A percentile compares a stretch with the other conserved stretches of the same genome.
phyloP scores from a whole-genome alignment of 1,139 yeast genomes.

The Hemisphaericaspora subhashii region DNA sequence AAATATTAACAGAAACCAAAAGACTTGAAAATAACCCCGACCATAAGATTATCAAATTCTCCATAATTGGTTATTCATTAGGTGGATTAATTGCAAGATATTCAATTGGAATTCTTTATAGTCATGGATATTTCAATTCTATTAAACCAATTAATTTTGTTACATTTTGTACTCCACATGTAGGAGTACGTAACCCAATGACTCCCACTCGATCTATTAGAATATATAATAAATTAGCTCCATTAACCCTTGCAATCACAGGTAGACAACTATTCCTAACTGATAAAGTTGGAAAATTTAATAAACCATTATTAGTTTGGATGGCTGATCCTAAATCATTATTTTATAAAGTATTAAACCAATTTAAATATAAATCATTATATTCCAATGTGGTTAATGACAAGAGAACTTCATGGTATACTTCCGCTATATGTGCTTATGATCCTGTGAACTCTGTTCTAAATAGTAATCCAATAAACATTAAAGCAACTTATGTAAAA shows the following conservation, averaged over 20 bases:
- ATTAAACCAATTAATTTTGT: slow-evolving; percentile 60
- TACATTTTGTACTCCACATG: slow-evolving; percentile 81
- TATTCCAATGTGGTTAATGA: slow-evolving; percentile 81
- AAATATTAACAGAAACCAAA: slow-evolving; percentile 51
- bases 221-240: slow-evolving; percentile 60
- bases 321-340: slow-evolving; percentile 65
- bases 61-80: slow-evolving; percentile 77
- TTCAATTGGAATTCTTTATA: slow-evolving; percentile 68
- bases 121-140: slow-evolving; percentile 51
- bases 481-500: slow-evolving; percentile 44
- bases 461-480: slow-evolving; percentile 38
- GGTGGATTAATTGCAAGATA: slow-evolving; percentile 82
- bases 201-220: slow-evolving; percentile 21
- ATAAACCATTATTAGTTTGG: slow-evolving; percentile 56
- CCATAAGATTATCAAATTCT: slow-evolving; percentile 50
- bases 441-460: slow-evolving; percentile 61
- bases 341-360: slow-evolving; percentile 55
- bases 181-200: slow-evolving; percentile 66
- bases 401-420: slow-evolving; percentile 79
- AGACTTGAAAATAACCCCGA: slow-evolving; percentile 20
- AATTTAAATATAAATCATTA: slow-evolving; percentile 52
- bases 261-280: slow-evolving; percentile 69
- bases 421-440: slow-evolving; percentile 62
- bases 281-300: slow-evolving; percentile 16
- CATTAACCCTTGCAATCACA: slow-evolving; percentile 64